A percentile compares a stretch with the other conserved stretches of the same genome.
Evolutionary conservation across 805 yeast genomes (phyloP).

Genomic region (Candida maris): DNA sequence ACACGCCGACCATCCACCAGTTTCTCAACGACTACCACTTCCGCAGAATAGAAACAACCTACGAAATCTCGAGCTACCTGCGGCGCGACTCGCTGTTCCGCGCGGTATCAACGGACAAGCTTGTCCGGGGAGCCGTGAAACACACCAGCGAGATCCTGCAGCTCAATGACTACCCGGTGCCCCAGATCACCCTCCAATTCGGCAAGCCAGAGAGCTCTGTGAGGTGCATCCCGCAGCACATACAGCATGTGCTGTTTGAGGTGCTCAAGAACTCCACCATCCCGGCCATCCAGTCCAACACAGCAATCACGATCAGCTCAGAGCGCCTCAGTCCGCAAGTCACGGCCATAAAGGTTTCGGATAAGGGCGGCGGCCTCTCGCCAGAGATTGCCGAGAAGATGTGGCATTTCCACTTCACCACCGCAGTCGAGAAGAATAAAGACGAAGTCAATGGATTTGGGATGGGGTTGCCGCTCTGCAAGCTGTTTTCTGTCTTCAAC

Average conservation of each 20-base stretch:
- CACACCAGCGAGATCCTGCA: conserved; percentile 23
- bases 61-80: conserved; percentile 22
- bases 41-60: conserved; percentile 24
- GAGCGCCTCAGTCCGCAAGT: conserved; percentile 3
- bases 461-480: conserved; percentile 32
- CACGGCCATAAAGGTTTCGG: conserved; percentile 22
- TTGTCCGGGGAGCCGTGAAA: conserved; percentile 18
- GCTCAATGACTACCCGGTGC: conserved; percentile 30
- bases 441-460: conserved; percentile 32
- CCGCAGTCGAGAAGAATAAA: conserved; percentile 19
- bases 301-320: conserved; percentile 18
- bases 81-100: conserved; percentile 14
- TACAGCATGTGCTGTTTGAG: conserved; percentile 30
- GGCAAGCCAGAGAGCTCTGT: conserved; percentile 6
- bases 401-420: conserved; percentile 32
- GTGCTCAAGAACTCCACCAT: conserved; percentile 29
- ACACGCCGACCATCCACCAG: conserved; percentile 16
- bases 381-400: conserved; percentile 18
- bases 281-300: conserved; percentile 23
- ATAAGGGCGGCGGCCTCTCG: conserved; percentile 31
- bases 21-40: conserved; percentile 25
- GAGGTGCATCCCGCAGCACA: conserved; percentile 27
- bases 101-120: conserved; percentile 8
- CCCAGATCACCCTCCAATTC: conserved; percentile 17
- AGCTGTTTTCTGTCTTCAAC: conserved; percentile 25